Conservation (phyloP, 495 filamentous ascomycete species). For the Daldinia childiae region DNA sequence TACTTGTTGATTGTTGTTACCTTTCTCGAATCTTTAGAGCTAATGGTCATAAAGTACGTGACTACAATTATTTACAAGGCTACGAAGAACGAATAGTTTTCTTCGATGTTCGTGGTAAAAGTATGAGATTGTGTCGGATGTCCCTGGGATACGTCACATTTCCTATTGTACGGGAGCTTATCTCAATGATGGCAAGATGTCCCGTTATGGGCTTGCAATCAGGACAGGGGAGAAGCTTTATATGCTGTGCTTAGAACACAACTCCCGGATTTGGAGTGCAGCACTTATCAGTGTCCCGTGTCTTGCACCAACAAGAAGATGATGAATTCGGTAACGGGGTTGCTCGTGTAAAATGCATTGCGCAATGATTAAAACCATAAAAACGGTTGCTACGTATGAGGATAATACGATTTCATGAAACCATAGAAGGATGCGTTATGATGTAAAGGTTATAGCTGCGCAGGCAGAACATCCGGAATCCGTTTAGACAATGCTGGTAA, state of each 20-base stretch:
- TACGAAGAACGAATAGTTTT: slow-evolving; percentile 55
- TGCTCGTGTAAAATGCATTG: slow-evolving; percentile 7
- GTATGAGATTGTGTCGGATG: slow-evolving; percentile 12
- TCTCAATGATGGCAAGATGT: slow-evolving; percentile 3
- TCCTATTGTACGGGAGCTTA: slow-evolving; percentile 6
- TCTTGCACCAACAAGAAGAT: not conserved
- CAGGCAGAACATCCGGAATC: slow-evolving; percentile 14
- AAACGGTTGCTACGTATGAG: slow-evolving; percentile 15
- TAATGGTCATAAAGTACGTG: slow-evolving; percentile 73
- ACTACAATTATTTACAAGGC: slow-evolving; percentile 98
- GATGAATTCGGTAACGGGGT: slow-evolving; percentile 5
- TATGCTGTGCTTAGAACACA: slow-evolving; percentile 1
- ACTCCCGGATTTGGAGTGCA: not conserved
- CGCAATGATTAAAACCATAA: slow-evolving; percentile 8
- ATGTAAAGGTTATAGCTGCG: slow-evolving; percentile 18
- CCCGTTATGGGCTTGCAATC: slow-evolving; percentile 5
- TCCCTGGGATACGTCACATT: slow-evolving; percentile 8
- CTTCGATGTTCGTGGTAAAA: not conserved
- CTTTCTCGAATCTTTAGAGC: slow-evolving; percentile 36
- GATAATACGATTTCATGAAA: slow-evolving; percentile 29
- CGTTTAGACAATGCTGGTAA: slow-evolving; percentile 23
- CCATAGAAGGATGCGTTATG: slow-evolving; percentile 28
- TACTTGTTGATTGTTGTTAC: slow-evolving; percentile 27
- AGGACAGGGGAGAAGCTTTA: not conserved
- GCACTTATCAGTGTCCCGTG: slow-evolving; percentile 10